phyloP scores from a whole-genome alignment of 352 stramenopile species.

The Thraustochytrium striatum region DNA sequence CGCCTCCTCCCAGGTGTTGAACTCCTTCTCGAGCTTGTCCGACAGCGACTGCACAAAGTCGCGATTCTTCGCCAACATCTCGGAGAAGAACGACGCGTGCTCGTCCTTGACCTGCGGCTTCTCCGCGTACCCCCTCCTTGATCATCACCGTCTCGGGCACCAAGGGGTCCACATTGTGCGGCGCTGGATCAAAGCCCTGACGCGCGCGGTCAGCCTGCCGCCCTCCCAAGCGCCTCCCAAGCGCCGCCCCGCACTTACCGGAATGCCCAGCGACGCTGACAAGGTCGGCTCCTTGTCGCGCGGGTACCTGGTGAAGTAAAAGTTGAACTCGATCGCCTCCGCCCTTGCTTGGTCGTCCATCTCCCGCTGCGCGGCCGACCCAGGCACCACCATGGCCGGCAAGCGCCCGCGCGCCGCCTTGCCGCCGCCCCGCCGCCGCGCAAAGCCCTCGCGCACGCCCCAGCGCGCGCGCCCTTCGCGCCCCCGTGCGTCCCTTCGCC shows the following conservation, averaged over 20 bases:
- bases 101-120: neutral
- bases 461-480: too few relatives aligned
- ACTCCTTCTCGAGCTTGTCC: neutral
- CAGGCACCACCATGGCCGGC: too few relatives aligned
- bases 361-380: neutral
- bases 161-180: neutral
- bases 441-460: too few relatives aligned
- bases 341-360: neutral
- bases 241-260: neutral
- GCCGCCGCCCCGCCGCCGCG: too few relatives aligned
- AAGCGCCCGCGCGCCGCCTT: neutral
- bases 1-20: constrained; percentile 42
- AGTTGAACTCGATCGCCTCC: neutral
- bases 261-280: neutral
- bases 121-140: neutral
- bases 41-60: neutral
- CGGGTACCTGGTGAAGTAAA: constrained; percentile 22
- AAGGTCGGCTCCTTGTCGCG: constrained; percentile 25
- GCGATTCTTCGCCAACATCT: neutral
- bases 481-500: too few relatives aligned
- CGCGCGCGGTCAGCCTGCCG: neutral
- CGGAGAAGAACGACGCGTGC: neutral
- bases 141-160: constrained; percentile 28
- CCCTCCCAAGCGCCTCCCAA: neutral
- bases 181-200: constrained; percentile 28